Base-by-base conservation (phyloP, 129 eudicot genomes). In the Helianthus tuberosus region DNA sequence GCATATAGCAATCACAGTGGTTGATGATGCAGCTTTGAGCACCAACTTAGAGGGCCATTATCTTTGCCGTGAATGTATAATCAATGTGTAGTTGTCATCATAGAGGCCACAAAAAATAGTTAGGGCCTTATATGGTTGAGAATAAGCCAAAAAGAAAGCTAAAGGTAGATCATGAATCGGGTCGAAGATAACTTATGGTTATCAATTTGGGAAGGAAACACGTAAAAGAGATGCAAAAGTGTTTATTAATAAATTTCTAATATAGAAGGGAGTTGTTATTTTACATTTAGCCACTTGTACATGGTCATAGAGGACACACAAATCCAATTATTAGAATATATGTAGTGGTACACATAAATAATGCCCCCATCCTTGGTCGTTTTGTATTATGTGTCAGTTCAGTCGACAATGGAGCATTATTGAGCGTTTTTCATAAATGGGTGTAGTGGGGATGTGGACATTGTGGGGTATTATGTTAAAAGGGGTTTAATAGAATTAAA, bases 61-160 rank as follows among this genome's bases (percentile, higher is more conserved):
- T 59, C 39, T 59, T 59, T 59, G 64, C 39, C 2, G 27, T 11
- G 3, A 25, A 1, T 11, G 64, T 27, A 59, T 59, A 59, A 59
- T 59, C 38, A 4, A 9, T 8, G 41, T 27, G 64, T 11, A 58
- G 16, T 25, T 59, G 64, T 59, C 64, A 59, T 11, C 64, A 59
- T 59, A 59, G 64, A 59, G 64, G 15, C 64, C 64, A 59, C 64
- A 25, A 3, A 59, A 59, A 59, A 10, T 59, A 59, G 63, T 57
- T 57, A 11, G 32, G 32, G 11, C 35, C 36, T 20, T 23, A 55
- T 4, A 20, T 55, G 35, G 62, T 57, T 59, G 39, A 25, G 44
- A 29, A 60, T 60, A 29, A 60, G 44, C 35, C 14, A 60, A 60
- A 60, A 60, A 59, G 8, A 3, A 27, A 7, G 32, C 9, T 20